A percentile compares a stretch with the other conserved stretches of the same genome.
Evolutionary conservation across 306 rosid genomes (phyloP).

Genomic region (Trifolium pratense): DNA sequence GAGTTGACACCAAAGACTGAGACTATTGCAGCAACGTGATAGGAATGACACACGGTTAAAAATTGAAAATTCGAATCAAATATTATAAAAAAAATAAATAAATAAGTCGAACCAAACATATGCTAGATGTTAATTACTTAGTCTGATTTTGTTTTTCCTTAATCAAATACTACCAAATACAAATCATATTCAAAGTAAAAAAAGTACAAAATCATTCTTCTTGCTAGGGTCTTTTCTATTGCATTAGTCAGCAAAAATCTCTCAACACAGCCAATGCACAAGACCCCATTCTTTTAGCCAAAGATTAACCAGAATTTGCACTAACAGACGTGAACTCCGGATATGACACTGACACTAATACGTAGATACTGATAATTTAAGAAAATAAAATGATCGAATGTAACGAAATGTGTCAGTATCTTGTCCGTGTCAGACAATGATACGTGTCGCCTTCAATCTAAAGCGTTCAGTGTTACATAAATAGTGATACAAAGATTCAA

Average conservation of each 20-base stretch:
- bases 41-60: too few species aligned
- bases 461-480: not conserved
- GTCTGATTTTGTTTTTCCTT: not conserved
- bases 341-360: not conserved
- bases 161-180: not conserved
- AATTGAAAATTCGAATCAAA: not conserved
- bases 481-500: constrained; percentile 36
- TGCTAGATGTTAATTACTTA: too few species aligned
- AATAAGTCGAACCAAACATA: not conserved
- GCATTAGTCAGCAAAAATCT: constrained; percentile 16
- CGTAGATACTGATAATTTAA: not conserved
- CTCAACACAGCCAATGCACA: constrained; percentile 26
- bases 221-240: constrained; percentile 3
- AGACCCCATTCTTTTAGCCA: constrained; percentile 1
- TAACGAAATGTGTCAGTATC: not conserved
- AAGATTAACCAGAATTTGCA: constrained; percentile 15
- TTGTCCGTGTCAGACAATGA: not conserved
- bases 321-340: not conserved
- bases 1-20: too few species aligned
- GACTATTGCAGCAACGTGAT: too few species aligned
- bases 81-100: too few species aligned
- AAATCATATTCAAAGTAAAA: constrained; percentile 14
- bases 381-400: not conserved
- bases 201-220: constrained; percentile 13
- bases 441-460: not conserved